These are phyloP conservation scores for Yamadazyma epiphylla DNA, from an alignment of 1,139 yeast genomes.

Conservation along the genomic window DNA sequence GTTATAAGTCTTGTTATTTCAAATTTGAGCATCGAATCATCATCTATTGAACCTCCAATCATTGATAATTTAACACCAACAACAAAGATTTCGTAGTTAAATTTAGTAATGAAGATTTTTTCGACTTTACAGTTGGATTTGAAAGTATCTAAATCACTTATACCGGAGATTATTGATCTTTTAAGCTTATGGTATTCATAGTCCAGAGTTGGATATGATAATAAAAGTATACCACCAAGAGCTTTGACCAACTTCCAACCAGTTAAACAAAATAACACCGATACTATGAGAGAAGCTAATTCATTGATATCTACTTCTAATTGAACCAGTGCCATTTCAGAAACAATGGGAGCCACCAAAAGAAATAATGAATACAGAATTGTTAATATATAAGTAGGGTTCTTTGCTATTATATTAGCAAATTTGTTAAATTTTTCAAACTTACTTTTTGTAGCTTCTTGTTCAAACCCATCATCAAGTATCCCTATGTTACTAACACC, in stretches of 20 bases:
- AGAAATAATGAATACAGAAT: constrained; percentile 47
- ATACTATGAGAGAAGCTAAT: constrained; percentile 47
- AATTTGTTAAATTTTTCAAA: constrained; percentile 11
- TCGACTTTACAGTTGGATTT: constrained; percentile 46
- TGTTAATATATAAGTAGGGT: constrained; percentile 65
- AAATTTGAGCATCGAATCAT: constrained; percentile 54
- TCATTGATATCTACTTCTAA: constrained; percentile 43
- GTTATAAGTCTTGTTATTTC: constrained; percentile 50
- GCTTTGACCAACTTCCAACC: constrained; percentile 55
- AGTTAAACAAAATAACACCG: constrained; percentile 44
- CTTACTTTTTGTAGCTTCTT: constrained; percentile 4
- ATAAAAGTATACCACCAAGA: constrained; percentile 48
- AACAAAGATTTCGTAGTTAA: constrained; percentile 56
- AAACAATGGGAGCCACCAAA: constrained; percentile 30
- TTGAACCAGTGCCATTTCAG: constrained; percentile 23
- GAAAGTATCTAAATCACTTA: constrained; percentile 47
- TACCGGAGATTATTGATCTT: constrained; percentile 28
- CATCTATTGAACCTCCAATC: constrained; percentile 70
- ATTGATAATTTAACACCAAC: constrained; percentile 53
- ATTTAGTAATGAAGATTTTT: constrained; percentile 53
- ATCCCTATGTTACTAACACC: constrained; percentile 13
- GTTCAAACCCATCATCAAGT: constrained; percentile 7
- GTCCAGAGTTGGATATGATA: constrained; percentile 49
- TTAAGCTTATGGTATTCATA: constrained; percentile 37
- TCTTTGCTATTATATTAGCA: constrained; percentile 26